A percentile compares a stretch with the other conserved stretches of the same genome.
These are phyloP conservation scores for Cercospora sp. DNA, from an alignment of 2,329 filamentous ascomycete species.

Conservation along the genomic window DNA sequence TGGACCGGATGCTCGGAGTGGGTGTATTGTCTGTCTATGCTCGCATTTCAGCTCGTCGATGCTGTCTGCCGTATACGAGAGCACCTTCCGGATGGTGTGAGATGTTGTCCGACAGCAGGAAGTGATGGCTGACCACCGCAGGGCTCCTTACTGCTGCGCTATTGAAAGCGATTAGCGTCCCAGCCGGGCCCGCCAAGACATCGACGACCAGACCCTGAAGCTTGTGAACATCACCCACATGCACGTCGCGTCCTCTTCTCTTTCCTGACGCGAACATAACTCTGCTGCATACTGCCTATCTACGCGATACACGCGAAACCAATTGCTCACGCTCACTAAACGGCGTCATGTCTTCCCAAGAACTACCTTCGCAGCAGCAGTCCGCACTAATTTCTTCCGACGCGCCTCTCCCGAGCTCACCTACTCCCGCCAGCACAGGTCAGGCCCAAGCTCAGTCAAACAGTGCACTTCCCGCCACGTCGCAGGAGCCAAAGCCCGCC, in stretches of 20 bases:
- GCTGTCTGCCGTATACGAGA: neutral
- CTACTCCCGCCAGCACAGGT: slow-evolving; percentile 13
- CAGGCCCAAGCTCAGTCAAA: neutral
- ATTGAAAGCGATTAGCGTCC: slow-evolving; percentile 6
- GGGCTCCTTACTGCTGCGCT: neutral
- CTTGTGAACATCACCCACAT: neutral
- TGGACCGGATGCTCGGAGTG: neutral
- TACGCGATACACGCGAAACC: neutral
- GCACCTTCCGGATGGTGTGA: neutral
- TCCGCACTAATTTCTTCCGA: slow-evolving; percentile 12
- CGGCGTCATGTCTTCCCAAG: slow-evolving; percentile 31
- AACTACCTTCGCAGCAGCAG: slow-evolving; percentile 13
- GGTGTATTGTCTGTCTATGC: neutral
- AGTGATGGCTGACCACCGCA: neutral
- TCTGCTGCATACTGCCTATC: neutral
- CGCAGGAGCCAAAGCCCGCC: neutral
- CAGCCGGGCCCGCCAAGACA: neutral
- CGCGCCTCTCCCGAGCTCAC: slow-evolving; percentile 21
- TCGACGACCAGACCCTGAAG: neutral
- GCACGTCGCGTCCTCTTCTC: neutral
- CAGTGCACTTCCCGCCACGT: neutral
- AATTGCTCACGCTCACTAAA: slow-evolving; percentile 30
- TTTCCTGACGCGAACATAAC: neutral
- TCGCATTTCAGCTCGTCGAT: neutral
- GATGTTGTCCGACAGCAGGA: neutral